phyloP scores from a whole-genome alignment of 2,329 filamentous ascomycete genomes.

The Aspergillus luchuensis region DNA sequence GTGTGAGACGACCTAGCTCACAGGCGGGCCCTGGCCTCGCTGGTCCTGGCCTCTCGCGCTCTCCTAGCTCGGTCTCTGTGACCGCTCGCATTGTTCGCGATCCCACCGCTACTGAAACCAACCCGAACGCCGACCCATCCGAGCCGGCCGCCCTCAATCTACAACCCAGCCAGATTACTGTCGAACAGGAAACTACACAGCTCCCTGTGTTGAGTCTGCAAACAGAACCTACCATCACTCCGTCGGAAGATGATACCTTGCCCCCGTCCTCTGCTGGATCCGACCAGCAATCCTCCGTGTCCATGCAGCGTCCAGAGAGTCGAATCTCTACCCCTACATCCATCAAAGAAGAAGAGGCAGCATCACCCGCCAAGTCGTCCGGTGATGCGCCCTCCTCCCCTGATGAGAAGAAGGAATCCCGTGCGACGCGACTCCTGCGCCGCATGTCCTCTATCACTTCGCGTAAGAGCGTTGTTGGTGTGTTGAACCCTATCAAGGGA shows the following conservation, averaged over 20 bases:
- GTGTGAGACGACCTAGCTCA: slow-evolving; percentile 33
- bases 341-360: slow-evolving; percentile 39
- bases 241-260: slow-evolving; percentile 38
- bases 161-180: slow-evolving; percentile 59
- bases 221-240: slow-evolving; percentile 24
- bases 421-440: slow-evolving; percentile 65
- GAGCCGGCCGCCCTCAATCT: slow-evolving; percentile 46
- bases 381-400: slow-evolving; percentile 37
- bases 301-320: slow-evolving; percentile 43
- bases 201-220: slow-evolving; percentile 20
- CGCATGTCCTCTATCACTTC: slow-evolving; percentile 64
- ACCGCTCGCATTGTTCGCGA: slow-evolving; percentile 78
- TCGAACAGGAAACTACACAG: slow-evolving; percentile 64
- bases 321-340: slow-evolving; percentile 43
- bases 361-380: slow-evolving; percentile 28
- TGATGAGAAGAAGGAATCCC: slow-evolving; percentile 57
- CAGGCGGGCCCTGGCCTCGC: slow-evolving; percentile 26
- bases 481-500: slow-evolving; percentile 41
- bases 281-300: slow-evolving; percentile 41
- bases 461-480: slow-evolving; percentile 50
- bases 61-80: slow-evolving; percentile 78
- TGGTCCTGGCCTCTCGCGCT: slow-evolving; percentile 25
- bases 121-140: slow-evolving; percentile 28
- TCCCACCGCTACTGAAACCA: slow-evolving; percentile 49
- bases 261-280: slow-evolving; percentile 46